Evolutionary conservation across 805 yeast genomes (phyloP), one percentile per base, ranked within the genome.

Genomic region (Starmera caribaea): DNA sequence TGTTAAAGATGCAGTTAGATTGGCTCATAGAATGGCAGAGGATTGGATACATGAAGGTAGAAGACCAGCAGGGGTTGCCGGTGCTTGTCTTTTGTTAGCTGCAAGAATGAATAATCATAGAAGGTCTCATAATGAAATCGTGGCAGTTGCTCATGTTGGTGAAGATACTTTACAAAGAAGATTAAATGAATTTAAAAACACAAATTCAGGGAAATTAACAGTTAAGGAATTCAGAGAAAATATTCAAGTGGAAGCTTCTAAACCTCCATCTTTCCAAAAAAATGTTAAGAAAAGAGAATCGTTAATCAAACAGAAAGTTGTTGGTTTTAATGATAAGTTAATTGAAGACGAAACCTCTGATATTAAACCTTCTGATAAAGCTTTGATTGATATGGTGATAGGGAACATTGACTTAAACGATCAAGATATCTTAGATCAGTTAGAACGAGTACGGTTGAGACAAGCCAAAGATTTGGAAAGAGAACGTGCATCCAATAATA

Each of bases 31-130:
- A 48, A 92, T 92, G 99, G 71, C 89, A 12, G 75, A 78, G 34
- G 97, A 92, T 54, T 92, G 97, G 97, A 83, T 92, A 49, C 85
- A 81, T 57, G 95, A 87, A 61, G 99, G 99, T 21, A 74, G 99
- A 55, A 71, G 97, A 45, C 98, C 99, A 0, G 97, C 98, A 0
- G 98, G 99, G 52, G 77, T 92, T 39, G 98, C 98, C 0, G 99
- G 97, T 16, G 98, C 98, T 0, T 88, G 97, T 61, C 68, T 92
- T 2, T 58, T 94, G 35, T 63, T 92, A 38, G 98, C 99, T 0
- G 92, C 97, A 2, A 73, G 98, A 61, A 94, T 92, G 97, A 92
- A 92, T 62, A 89, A 89, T 55, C 80, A 84, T 57, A 73, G 96
- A 54, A 71, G 97, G 54, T 81, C 95, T 3, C 96, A 90, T 58